Evolutionary conservation across 1,139 yeast genomes (phyloP).

Genomic region (Arxiozyma slooffiae): DNA sequence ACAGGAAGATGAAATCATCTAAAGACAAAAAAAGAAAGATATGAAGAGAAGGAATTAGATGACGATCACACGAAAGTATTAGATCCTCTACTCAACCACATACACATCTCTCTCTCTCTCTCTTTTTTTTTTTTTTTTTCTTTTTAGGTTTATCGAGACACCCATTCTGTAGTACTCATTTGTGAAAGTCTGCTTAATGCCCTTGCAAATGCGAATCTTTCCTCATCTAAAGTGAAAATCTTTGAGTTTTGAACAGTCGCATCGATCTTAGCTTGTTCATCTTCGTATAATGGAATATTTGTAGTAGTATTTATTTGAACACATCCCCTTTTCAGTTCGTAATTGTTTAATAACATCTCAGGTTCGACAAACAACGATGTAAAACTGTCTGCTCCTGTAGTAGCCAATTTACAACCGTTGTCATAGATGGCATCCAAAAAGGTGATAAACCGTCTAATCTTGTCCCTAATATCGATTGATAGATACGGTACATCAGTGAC

Average conservation of each 20-base stretch:
- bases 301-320: too few species aligned
- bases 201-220: constrained; percentile 91
- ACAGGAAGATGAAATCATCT: too few species aligned
- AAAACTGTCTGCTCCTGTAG: constrained; percentile 80
- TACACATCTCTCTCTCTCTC: neutral
- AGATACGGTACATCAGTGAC: constrained; percentile 86
- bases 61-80: too few species aligned
- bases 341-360: constrained; percentile 52
- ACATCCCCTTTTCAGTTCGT: constrained; percentile 34
- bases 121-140: neutral
- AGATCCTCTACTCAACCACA: too few species aligned
- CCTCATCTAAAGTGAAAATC: constrained; percentile 85
- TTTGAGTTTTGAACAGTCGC: constrained; percentile 35
- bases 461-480: constrained; percentile 67
- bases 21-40: too few species aligned
- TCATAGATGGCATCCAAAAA: constrained; percentile 93
- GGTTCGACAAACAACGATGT: constrained; percentile 80
- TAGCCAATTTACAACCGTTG: constrained; percentile 75
- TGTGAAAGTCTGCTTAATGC: constrained; percentile 84
- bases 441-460: constrained; percentile 82
- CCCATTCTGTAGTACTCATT: constrained; percentile 93
- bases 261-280: constrained; percentile 31
- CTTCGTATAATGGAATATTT: too few species aligned
- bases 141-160: constrained; percentile 23
- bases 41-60: too few species aligned